These are phyloP conservation scores for Lactarius sp. DNA, from an alignment of 768 basidiomycete species.

Conservation along the genomic window DNA sequence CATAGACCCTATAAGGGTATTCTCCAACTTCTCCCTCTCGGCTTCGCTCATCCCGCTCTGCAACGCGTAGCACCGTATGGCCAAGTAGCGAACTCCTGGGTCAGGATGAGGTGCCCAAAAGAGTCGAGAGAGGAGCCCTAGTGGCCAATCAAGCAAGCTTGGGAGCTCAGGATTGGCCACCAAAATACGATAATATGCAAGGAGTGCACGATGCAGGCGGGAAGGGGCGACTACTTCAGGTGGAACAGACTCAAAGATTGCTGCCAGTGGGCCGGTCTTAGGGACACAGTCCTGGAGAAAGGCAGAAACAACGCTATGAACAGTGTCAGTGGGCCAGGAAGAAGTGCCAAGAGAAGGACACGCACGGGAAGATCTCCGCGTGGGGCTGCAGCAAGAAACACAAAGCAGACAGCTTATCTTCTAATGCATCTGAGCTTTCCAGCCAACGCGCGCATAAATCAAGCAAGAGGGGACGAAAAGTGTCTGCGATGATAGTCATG, in stretches of 20 bases:
- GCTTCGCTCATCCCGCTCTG: slow-evolving; percentile 76
- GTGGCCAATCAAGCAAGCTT: slow-evolving; percentile 53
- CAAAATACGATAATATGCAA: slow-evolving; percentile 80
- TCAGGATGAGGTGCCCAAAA: slow-evolving; percentile 54
- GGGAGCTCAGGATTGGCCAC: slow-evolving; percentile 70
- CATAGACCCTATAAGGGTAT: slow-evolving; percentile 52
- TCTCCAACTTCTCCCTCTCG: slow-evolving; percentile 64
- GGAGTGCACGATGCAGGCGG: slow-evolving; percentile 62
- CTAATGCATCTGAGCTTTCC: slow-evolving; percentile 43
- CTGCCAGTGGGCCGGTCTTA: slow-evolving; percentile 50
- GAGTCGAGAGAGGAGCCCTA: slow-evolving; percentile 39
- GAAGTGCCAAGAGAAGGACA: slow-evolving; percentile 23
- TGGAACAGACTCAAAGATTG: slow-evolving; percentile 33
- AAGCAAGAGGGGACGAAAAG: slow-evolving; percentile 72
- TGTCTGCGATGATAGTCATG: slow-evolving; percentile 54
- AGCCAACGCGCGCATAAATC: slow-evolving; percentile 85
- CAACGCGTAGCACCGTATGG: slow-evolving; percentile 72
- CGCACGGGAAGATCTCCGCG: slow-evolving; percentile 69
- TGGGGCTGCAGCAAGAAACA: slow-evolving; percentile 61
- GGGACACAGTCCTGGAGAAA: slow-evolving; percentile 44
- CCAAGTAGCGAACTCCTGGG: slow-evolving; percentile 57
- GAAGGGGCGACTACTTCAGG: slow-evolving; percentile 35
- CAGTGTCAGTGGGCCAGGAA: slow-evolving; percentile 12
- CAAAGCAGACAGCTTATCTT: slow-evolving; percentile 54
- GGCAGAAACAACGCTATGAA: slow-evolving; percentile 49